Base-by-base conservation (phyloP, 2,329 filamentous ascomycete species). In the Botryotinia narcissicola region DNA sequence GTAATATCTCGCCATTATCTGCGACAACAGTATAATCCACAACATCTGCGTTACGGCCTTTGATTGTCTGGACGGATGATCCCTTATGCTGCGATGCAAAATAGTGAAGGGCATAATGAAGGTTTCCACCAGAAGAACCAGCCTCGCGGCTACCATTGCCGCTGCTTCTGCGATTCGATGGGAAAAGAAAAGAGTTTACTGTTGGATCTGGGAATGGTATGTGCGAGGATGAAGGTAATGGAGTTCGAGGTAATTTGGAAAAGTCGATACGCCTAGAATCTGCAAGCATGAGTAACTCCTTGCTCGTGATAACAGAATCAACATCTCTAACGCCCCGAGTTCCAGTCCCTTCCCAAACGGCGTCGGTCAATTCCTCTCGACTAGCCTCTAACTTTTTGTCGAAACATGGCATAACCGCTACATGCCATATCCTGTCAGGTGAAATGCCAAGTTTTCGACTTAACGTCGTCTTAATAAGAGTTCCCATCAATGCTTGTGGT, bases 301-400 rank as follows among this genome's bases (percentile, higher is more conserved):
- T 95, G 78, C 94, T 95, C 22, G 96, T 99, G 82, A 99, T 98
- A 62, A 99, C 96, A 82, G 95, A 98, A 84, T 99, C 96, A 66
- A 98, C 95, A 80, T 99, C 96, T 73, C 96, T 88, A 40, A 96
- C 87, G 1, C 89, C 89, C 67, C 84, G 83, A 1, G 84, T 85
- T 22, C 83, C 85, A 70, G 84, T 84, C 59, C 82, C 85, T 71
- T 82, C 85, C 95, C 95, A 98, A 25, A 89, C 88, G 10, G 87
- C 84, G 80, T 95, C 92, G 0, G 95, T 98, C 57, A 99, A 88
- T 82, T 99, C 96, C 82, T 94, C 92, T 71, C 96, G 91, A 78
- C 94, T 97, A 10, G 96, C 96, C 84, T 99, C 96, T 42, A 99
- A 88, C 83, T 99, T 99, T 86, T 99, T 99, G 82, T 99, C 96